A percentile compares a stretch with the other conserved stretches of the same genome.
Evolutionary conservation across 1,284 basidiomycete species (phyloP).

Genomic region (Gastroboletus turbinatus): DNA sequence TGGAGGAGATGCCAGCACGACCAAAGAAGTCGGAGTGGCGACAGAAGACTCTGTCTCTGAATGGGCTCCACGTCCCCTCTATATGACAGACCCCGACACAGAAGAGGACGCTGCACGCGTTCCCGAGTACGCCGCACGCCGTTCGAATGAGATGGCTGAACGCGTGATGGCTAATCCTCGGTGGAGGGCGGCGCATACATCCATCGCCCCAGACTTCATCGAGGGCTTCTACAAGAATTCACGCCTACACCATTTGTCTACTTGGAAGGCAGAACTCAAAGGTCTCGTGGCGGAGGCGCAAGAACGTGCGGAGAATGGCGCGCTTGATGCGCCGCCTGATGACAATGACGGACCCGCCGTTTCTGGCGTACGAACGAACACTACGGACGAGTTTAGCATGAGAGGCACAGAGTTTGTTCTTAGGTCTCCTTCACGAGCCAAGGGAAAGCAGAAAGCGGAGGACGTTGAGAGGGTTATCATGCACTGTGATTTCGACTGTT

Average conservation of each 20-base stretch:
- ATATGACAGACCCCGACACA: constrained; percentile 44
- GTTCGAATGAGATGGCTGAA: constrained; percentile 69
- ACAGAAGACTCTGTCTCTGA: constrained; percentile 9
- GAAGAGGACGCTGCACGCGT: constrained; percentile 43
- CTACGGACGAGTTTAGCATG: constrained; percentile 50
- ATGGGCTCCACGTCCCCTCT: constrained; percentile 31
- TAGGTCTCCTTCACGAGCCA: constrained; percentile 48
- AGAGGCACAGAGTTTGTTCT: constrained; percentile 51
- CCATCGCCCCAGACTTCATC: constrained; percentile 84
- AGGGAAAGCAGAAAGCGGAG: constrained; percentile 55
- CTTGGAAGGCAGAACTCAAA: constrained; percentile 90
- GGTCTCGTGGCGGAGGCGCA: constrained; percentile 80
- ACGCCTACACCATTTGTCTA: constrained; percentile 87
- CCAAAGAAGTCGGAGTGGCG: background rate
- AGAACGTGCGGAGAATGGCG: constrained; percentile 57
- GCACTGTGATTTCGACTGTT: constrained; percentile 97
- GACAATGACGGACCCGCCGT: constrained; percentile 10
- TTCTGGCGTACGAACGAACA: constrained; percentile 32
- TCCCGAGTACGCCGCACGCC: constrained; percentile 62
- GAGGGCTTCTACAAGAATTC: constrained; percentile 91
- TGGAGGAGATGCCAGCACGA: constrained; percentile 4
- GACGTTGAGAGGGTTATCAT: constrained; percentile 69
- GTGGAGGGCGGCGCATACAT: constrained; percentile 88
- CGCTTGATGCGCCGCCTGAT: constrained; percentile 8
- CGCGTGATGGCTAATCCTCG: constrained; percentile 76